Evolutionary conservation across 108 stramenopile genomes (phyloP).

Genomic region (Epithemia pelagica): DNA sequence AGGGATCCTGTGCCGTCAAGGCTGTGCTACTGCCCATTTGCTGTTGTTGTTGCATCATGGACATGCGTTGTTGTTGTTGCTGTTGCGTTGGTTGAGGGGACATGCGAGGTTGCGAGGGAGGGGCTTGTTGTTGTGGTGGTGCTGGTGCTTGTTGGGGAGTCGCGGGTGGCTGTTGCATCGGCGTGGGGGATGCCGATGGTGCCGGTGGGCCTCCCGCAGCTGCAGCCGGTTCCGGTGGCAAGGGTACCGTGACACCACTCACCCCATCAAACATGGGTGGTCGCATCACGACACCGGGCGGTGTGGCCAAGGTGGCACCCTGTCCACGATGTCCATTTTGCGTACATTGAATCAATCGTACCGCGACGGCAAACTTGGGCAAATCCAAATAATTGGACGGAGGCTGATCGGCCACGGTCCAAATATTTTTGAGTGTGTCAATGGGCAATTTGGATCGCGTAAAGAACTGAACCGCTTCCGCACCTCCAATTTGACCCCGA

Average conservation of each 20-base stretch:
- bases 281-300: conserved; percentile 36
- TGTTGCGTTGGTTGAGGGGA: conserved; percentile 5
- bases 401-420: conserved; percentile 74
- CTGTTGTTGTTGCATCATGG: background rate
- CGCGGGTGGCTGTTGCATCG: conserved; percentile 14
- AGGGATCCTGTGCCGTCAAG: conserved; percentile 69
- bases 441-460: conserved; percentile 75
- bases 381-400: conserved; percentile 57
- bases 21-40: conserved; percentile 21
- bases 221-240: conserved; percentile 18
- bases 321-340: conserved; percentile 72
- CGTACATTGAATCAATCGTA: conserved; percentile 75
- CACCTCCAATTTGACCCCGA: conserved; percentile 59
- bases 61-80: conserved; percentile 8
- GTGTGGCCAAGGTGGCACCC: conserved; percentile 43
- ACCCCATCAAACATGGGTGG: conserved; percentile 70
- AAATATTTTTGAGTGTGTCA: conserved; percentile 74
- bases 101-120: conserved; percentile 9
- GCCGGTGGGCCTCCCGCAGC: conserved; percentile 5
- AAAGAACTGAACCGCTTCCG: conserved; percentile 82
- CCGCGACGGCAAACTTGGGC: conserved; percentile 63
- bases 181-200: conserved; percentile 3
- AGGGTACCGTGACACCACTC: conserved; percentile 29
- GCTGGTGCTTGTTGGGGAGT: conserved; percentile 11
- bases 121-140: conserved; percentile 22